Evolutionary conservation across 768 basidiomycete species (phyloP).

Genomic region (button mushroom (Agaricus bisporus)): DNA sequence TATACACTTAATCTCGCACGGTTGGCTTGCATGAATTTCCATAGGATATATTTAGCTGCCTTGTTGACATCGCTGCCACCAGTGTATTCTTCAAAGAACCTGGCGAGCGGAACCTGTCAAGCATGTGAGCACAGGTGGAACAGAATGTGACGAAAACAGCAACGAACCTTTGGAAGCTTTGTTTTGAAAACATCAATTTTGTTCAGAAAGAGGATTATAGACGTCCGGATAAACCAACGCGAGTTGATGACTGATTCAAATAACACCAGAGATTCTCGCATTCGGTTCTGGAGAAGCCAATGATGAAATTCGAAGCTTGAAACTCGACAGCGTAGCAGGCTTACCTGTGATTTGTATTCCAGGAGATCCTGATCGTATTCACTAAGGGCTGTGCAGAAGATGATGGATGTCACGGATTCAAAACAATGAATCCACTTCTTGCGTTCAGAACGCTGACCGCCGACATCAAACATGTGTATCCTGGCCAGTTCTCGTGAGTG

Average conservation of each 20-base stretch:
- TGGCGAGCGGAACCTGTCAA: conserved; percentile 61
- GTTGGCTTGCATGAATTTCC: conserved; percentile 93
- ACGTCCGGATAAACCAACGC: conserved; percentile 87
- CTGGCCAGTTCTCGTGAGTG: conserved; percentile 15
- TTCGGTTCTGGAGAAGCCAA: conserved; percentile 59
- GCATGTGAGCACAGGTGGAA: neutral
- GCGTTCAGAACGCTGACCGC: conserved; percentile 73
- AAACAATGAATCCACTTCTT: conserved; percentile 80
- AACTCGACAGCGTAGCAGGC: conserved; percentile 7
- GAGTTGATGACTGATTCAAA: conserved; percentile 94
- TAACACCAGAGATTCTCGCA: conserved; percentile 86
- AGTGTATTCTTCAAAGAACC: conserved; percentile 84
- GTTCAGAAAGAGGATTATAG: conserved; percentile 88
- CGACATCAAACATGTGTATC: conserved; percentile 74
- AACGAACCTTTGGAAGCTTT: conserved; percentile 60
- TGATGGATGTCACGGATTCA: conserved; percentile 55
- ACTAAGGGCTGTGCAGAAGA: conserved; percentile 62
- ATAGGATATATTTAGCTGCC: conserved; percentile 90
- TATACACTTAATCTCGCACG: conserved; percentile 75
- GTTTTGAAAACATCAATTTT: conserved; percentile 92
- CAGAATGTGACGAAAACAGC: neutral
- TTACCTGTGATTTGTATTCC: conserved; percentile 61
- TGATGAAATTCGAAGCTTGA: neutral
- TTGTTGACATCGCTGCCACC: conserved; percentile 90
- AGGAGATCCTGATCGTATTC: conserved; percentile 73